Evolutionary conservation across 345 rosid species (phyloP).

Genomic region (Angophora floribunda): DNA sequence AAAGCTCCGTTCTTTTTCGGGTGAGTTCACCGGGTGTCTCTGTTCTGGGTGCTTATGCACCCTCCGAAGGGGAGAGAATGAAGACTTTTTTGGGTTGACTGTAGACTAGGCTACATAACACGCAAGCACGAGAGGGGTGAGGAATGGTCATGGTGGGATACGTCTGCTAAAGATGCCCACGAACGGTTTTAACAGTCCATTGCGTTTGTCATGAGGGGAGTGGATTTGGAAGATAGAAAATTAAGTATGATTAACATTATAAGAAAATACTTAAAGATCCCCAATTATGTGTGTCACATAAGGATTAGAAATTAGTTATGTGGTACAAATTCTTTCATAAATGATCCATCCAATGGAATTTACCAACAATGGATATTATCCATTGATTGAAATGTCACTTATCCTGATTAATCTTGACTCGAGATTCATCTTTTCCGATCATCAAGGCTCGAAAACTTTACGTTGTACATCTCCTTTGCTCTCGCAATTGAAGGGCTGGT

Average conservation of each 20-base stretch:
- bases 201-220: not conserved
- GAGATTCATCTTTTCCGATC: not conserved
- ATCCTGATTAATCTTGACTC: not conserved
- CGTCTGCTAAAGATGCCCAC: not conserved
- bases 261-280: too few relatives aligned
- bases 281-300: too few relatives aligned
- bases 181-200: not conserved
- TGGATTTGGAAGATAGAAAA: not conserved
- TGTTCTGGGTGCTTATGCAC: not conserved
- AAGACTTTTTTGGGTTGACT: not conserved
- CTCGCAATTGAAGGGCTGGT: not conserved
- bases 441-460: too few relatives aligned
- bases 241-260: not conserved
- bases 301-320: too few relatives aligned
- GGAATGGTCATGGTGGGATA: not conserved
- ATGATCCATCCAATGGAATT: too few relatives aligned
- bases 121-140: too few relatives aligned
- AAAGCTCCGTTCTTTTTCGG: not conserved
- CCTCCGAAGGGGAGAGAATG: not conserved
- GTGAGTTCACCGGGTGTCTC: not conserved
- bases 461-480: not conserved
- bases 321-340: too few relatives aligned
- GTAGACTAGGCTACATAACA: not conserved
- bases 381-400: too few relatives aligned
- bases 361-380: too few relatives aligned